Evolutionary conservation across 495 filamentous ascomycete genomes (phyloP).

Genomic region (Trichoderma parareesei): DNA sequence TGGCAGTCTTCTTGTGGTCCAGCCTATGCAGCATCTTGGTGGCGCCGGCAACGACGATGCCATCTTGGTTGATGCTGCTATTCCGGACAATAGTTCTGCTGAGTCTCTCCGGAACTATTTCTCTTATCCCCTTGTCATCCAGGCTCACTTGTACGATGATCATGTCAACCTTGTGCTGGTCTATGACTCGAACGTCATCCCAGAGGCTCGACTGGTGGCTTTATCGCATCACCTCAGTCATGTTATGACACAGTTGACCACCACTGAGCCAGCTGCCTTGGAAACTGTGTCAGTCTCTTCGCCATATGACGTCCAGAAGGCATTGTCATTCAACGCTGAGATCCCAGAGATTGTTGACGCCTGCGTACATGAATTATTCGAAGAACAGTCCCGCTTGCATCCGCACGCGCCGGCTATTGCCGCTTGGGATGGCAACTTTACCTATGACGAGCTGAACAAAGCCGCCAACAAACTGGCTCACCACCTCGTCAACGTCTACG

Average conservation of each 20-base stretch:
- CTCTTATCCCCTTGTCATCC: conserved; percentile 6
- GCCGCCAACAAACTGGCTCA: conserved; percentile 35
- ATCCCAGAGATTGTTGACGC: conserved; percentile 15
- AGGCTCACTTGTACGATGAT: conserved; percentile 6
- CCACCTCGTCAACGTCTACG: conserved; percentile 28
- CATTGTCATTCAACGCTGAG: not conserved
- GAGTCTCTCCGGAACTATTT: conserved; percentile 1
- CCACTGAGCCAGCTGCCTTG: not conserved
- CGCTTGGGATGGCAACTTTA: conserved; percentile 49
- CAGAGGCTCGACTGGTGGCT: not conserved
- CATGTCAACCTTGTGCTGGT: not conserved
- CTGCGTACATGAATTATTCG: conserved; percentile 22
- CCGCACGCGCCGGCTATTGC: conserved; percentile 19
- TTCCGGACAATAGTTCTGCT: not conserved
- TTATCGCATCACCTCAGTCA: not conserved
- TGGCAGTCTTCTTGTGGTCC: conserved; percentile 5
- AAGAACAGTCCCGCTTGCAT: conserved; percentile 13
- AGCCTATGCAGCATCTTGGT: not conserved
- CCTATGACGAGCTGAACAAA: conserved; percentile 40
- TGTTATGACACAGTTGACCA: conserved; percentile 1
- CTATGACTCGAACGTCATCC: not conserved
- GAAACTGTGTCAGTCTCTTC: not conserved
- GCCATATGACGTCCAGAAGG: not conserved
- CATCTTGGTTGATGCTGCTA: not conserved
- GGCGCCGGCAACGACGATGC: not conserved